Conservation (phyloP, 83 land plant genomes). For the Isoetes engelmannii region DNA sequence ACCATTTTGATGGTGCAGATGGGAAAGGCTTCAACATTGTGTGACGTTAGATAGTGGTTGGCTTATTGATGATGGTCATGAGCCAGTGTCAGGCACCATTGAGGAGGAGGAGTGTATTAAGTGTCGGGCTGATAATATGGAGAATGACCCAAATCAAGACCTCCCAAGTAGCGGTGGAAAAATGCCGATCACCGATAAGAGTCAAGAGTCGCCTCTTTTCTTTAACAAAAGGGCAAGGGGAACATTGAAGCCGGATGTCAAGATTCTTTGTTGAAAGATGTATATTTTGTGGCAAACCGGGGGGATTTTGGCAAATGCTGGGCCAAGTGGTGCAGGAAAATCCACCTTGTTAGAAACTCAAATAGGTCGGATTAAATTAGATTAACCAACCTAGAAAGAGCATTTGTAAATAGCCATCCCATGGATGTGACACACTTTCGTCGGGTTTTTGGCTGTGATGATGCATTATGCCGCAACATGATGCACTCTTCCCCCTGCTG, state of each 20-base stretch:
- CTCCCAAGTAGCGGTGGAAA: no score
- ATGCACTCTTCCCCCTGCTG: constrained; percentile 25
- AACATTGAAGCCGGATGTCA: no score
- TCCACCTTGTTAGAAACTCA: constrained; percentile 64
- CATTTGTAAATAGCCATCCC: constrained; percentile 50
- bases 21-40: no score
- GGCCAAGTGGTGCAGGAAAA: constrained; percentile 94
- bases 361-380: constrained; percentile 45
- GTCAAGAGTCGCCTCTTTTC: no score
- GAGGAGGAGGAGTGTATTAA: no score
- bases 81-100: no score
- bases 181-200: no score
- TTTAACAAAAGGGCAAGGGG: neutral
- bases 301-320: constrained; percentile 77
- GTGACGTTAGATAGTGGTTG: no score
- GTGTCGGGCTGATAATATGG: no score
- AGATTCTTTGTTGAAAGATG: constrained; percentile 27
- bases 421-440: constrained; percentile 43
- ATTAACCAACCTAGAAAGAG: constrained; percentile 36
- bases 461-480: constrained; percentile 36
- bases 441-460: constrained; percentile 34
- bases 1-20: no score
- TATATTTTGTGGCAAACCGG: constrained; percentile 63
- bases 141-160: no score
- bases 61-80: no score